These are phyloP conservation scores for Colletotrichum liaoningense DNA, from an alignment of 2,329 filamentous ascomycete genomes.

Conservation along the genomic window DNA sequence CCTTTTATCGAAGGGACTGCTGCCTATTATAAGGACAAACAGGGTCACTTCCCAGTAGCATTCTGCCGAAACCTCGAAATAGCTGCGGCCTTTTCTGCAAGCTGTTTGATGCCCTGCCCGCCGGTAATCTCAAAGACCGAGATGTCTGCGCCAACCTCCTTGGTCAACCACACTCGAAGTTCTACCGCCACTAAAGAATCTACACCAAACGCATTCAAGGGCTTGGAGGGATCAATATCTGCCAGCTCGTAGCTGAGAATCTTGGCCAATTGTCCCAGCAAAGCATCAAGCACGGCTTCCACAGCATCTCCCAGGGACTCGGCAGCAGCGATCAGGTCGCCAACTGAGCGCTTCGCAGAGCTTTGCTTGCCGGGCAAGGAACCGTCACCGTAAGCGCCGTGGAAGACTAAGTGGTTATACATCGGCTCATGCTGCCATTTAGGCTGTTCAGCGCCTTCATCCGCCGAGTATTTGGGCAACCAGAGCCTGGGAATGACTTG, in stretches of 20 bases:
- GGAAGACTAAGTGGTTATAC: constrained; percentile 21
- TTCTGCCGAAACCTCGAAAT: neutral
- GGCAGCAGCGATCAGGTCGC: neutral
- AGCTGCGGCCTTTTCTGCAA: neutral
- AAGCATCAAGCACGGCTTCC: constrained; percentile 37
- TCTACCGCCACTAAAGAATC: constrained; percentile 47
- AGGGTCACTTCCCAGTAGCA: no score
- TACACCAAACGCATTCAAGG: constrained; percentile 40
- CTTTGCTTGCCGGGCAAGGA: neutral
- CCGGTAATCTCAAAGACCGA: constrained; percentile 26
- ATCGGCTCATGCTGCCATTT: constrained; percentile 25
- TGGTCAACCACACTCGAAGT: constrained; percentile 43
- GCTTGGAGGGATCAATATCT: constrained; percentile 39
- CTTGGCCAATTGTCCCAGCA: constrained; percentile 39
- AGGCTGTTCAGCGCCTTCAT: constrained; percentile 22
- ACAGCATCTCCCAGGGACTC: constrained; percentile 35
- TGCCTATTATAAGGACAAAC: no score
- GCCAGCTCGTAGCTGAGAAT: constrained; percentile 40
- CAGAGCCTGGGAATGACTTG: constrained; percentile 19
- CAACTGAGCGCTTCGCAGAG: neutral
- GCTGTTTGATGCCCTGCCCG: neutral
- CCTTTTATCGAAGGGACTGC: no score
- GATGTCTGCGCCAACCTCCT: constrained; percentile 40
- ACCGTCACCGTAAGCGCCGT: neutral
- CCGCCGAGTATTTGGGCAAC: constrained; percentile 29